These are phyloP conservation scores for Candida taoyuanica DNA, from an alignment of 805 yeast species.

Conservation along the genomic window DNA sequence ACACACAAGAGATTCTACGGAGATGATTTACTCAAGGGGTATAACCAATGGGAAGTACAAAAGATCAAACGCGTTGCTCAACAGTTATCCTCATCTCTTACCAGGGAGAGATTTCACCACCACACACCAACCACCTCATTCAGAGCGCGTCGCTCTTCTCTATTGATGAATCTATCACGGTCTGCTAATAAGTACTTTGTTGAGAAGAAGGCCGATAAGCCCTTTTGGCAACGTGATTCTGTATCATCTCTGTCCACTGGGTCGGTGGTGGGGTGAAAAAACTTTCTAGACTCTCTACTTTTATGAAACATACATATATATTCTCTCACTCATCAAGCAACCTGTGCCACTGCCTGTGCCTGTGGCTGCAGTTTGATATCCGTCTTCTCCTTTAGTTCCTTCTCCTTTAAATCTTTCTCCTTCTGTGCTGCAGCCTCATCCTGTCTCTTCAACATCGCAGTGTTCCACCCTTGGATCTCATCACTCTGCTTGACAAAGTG, in stretches of 20 bases:
- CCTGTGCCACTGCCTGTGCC: conserved; percentile 1
- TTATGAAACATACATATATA: not conserved
- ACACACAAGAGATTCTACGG: conserved; percentile 24
- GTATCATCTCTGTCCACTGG: conserved; percentile 27
- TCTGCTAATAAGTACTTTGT: conserved; percentile 19
- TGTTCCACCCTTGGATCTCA: conserved; percentile 39
- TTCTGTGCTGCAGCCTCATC: conserved; percentile 20
- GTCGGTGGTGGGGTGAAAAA: no score
- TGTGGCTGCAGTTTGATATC: conserved; percentile 5
- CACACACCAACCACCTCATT: not conserved
- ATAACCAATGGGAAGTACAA: conserved; percentile 22
- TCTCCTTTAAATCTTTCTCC: conserved; percentile 8
- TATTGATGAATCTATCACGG: conserved; percentile 20
- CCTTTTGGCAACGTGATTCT: conserved; percentile 25
- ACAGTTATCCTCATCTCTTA: conserved; percentile 22
- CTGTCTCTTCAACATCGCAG: conserved; percentile 25
- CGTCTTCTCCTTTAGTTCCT: conserved; percentile 3
- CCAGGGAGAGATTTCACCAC: conserved; percentile 17
- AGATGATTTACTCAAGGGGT: conserved; percentile 22
- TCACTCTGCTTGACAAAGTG: conserved; percentile 38
- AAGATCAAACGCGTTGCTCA: conserved; percentile 25
- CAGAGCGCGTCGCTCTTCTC: conserved; percentile 17
- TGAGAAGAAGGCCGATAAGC: conserved; percentile 8
- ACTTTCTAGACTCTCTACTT: no score
- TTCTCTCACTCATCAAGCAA: not conserved